phyloP scores from a whole-genome alignment of 2,329 filamentous ascomycete genomes.

The Stagonosporopsis chrysanthemi region DNA sequence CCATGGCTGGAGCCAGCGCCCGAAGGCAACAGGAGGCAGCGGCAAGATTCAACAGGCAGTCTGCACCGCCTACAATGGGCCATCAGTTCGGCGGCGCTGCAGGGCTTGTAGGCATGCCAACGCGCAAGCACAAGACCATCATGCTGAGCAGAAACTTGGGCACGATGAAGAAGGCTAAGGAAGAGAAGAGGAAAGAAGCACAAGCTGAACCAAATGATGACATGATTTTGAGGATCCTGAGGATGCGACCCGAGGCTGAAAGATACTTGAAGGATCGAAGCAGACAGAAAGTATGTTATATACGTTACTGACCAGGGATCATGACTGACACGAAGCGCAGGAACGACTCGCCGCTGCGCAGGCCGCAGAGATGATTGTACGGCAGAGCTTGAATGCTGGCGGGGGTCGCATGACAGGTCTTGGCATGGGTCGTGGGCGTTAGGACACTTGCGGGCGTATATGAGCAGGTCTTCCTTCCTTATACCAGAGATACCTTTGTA shows the following conservation, averaged over 20 bases:
- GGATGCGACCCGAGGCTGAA: conserved; percentile 92
- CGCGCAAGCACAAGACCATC: conserved; percentile 65
- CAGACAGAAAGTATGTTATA: conserved; percentile 72
- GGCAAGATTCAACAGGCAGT: conserved; percentile 69
- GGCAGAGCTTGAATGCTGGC: conserved; percentile 79
- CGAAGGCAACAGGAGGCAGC: conserved; percentile 73
- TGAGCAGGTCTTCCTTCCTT: neutral
- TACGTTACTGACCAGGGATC: neutral
- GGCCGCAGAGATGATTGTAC: conserved; percentile 92
- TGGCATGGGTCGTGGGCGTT: conserved; percentile 18
- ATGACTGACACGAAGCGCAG: conserved; percentile 22
- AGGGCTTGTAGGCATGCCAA: conserved; percentile 68
- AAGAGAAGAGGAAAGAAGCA: conserved; percentile 92
- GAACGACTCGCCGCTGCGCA: conserved; percentile 89
- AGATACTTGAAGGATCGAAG: conserved; percentile 88
- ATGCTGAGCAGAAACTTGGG: conserved; percentile 94
- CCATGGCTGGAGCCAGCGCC: conserved; percentile 89
- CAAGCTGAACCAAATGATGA: conserved; percentile 97
- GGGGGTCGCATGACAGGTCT: conserved; percentile 60
- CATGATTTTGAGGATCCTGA: conserved; percentile 93
- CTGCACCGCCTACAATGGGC: conserved; percentile 67
- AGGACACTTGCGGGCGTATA: neutral
- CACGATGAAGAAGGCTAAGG: conserved; percentile 94
- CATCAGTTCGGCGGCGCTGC: conserved; percentile 61
- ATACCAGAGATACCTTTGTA: conserved; percentile 13